Percentiles rank a stretch among this genome's conserved stretches.
phyloP scores from a whole-genome alignment of 768 basidiomycete genomes.

The Sistotremastrum niveocremeum region DNA sequence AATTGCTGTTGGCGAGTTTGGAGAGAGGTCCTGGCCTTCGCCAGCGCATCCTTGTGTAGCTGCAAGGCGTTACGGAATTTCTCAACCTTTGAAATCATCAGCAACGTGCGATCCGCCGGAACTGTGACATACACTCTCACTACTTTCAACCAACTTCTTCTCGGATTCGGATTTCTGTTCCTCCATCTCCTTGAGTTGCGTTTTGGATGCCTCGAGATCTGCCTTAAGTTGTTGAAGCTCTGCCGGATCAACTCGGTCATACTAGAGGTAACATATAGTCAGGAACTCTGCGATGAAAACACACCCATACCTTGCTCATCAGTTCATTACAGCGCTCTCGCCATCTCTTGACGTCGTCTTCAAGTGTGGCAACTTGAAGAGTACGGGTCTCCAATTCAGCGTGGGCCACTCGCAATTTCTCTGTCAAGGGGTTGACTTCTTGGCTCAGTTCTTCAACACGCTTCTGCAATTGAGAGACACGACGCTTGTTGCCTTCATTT shows the following conservation, averaged over 20 bases:
- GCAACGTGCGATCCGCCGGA: background rate
- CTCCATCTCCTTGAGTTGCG: constrained; percentile 13
- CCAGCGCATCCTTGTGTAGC: constrained; percentile 6
- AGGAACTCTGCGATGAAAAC: background rate
- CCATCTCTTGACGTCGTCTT: constrained; percentile 70
- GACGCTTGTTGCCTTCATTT: constrained; percentile 55
- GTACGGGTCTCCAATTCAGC: constrained; percentile 67
- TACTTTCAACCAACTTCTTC: constrained; percentile 7
- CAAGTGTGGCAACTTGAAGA: constrained; percentile 52
- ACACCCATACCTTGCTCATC: constrained; percentile 50
- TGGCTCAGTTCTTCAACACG: constrained; percentile 42
- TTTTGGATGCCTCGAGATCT: constrained; percentile 38
- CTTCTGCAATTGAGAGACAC: constrained; percentile 49
- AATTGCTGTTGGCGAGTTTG: constrained; percentile 6
- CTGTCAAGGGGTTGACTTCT: constrained; percentile 65
- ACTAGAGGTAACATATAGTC: constrained; percentile 26
- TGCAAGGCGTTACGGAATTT: background rate
- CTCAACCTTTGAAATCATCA: background rate
- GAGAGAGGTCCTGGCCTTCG: constrained; percentile 2
- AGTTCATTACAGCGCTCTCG: constrained; percentile 74
- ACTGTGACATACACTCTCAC: background rate
- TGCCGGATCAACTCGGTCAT: constrained; percentile 79
- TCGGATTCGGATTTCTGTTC: constrained; percentile 15
- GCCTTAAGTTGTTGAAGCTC: constrained; percentile 72
- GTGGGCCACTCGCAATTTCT: constrained; percentile 46